Evolutionary conservation across 73 alveolate species (phyloP).

Genomic region (Breviolum minutum): DNA sequence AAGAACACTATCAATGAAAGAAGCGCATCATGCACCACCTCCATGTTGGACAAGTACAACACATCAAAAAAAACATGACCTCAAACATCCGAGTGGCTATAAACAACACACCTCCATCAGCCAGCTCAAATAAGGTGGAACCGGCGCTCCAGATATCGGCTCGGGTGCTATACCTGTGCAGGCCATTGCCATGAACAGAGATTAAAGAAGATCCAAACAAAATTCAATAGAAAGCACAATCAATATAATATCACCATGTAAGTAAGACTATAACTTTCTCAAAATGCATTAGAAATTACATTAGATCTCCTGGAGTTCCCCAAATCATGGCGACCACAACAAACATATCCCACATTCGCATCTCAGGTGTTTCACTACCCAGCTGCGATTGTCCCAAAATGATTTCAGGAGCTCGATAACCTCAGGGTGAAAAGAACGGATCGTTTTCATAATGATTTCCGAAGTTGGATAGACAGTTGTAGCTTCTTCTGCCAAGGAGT

Average conservation of each 20-base stretch:
- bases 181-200: background rate
- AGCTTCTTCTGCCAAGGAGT: too few species aligned
- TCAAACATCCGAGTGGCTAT: background rate
- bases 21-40: too few species aligned
- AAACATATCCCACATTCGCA: background rate
- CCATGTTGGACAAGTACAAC: too few species aligned
- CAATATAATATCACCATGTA: too few species aligned
- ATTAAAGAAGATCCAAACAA: background rate
- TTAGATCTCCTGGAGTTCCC: background rate
- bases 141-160: conserved; percentile 89
- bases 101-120: conserved; percentile 42
- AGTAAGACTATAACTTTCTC: background rate
- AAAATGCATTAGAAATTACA: background rate
- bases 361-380: background rate
- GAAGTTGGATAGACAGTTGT: background rate
- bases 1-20: too few species aligned
- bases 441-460: background rate
- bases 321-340: too few species aligned
- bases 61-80: too few species aligned
- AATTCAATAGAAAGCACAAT: background rate
- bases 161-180: conserved; percentile 60
- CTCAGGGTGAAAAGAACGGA: background rate
- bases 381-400: conserved; percentile 72
- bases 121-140: conserved; percentile 63
- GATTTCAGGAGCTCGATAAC: conserved; percentile 79